Evolutionary conservation across 306 rosid species (phyloP).

Genomic region (Dalbergia cultrata): DNA sequence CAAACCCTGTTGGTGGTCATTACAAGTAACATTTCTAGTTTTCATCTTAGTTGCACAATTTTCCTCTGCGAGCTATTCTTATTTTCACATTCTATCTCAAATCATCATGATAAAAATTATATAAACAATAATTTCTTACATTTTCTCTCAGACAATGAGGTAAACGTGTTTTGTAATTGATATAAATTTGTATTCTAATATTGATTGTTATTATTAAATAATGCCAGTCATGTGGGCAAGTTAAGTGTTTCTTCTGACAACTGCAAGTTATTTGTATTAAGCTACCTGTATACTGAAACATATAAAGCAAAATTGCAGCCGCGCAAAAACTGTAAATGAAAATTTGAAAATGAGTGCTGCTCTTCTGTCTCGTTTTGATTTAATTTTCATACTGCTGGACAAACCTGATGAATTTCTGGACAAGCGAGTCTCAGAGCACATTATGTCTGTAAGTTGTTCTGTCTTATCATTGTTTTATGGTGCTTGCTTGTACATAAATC

Average conservation of each 20-base stretch:
- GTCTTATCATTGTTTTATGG: slow-evolving; percentile 32
- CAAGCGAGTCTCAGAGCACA: slow-evolving; percentile 93
- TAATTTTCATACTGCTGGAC: slow-evolving; percentile 94
- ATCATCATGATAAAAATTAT: not conserved
- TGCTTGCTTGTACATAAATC: slow-evolving; percentile 26
- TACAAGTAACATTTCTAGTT: slow-evolving; percentile 68
- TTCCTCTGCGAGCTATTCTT: slow-evolving; percentile 27
- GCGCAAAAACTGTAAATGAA: slow-evolving; percentile 96
- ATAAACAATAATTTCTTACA: slow-evolving; percentile 16
- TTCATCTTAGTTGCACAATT: slow-evolving; percentile 29
- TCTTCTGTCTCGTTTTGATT: slow-evolving; percentile 90
- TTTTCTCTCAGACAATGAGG: slow-evolving; percentile 21
- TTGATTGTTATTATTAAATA: slow-evolving; percentile 25
- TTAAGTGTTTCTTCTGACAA: slow-evolving; percentile 38
- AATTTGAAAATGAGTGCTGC: slow-evolving; percentile 94
- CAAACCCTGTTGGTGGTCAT: slow-evolving; percentile 97
- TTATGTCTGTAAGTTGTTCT: slow-evolving; percentile 85
- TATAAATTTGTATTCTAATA: slow-evolving; percentile 4
- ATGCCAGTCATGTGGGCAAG: slow-evolving; percentile 31
- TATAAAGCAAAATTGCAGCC: slow-evolving; percentile 67
- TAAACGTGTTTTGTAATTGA: slow-evolving; percentile 1
- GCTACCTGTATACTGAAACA: slow-evolving; percentile 38
- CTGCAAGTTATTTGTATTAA: slow-evolving; percentile 41
- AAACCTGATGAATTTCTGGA: slow-evolving; percentile 95
- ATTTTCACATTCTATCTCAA: slow-evolving; percentile 27